phyloP scores from a whole-genome alignment of 495 filamentous ascomycete species.

The Penicillium simplicissimum region DNA sequence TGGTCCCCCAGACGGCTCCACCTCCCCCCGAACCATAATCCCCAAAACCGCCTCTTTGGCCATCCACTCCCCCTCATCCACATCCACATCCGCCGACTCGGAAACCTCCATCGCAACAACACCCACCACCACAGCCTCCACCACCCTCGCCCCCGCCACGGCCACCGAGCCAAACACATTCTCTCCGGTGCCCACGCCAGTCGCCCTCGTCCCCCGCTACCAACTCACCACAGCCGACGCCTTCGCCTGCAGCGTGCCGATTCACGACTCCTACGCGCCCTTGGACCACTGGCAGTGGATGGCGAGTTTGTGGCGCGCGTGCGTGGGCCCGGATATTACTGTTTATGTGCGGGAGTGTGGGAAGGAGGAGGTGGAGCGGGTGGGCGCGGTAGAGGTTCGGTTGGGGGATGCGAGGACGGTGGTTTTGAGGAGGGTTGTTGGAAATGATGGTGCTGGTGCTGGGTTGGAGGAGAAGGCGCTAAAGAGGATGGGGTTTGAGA shows the following conservation, averaged over 20 bases:
- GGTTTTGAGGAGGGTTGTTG: slow-evolving; percentile 55
- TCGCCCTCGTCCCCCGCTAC: slow-evolving; percentile 76
- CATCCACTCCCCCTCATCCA: slow-evolving; percentile 35
- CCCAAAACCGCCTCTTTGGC: slow-evolving; percentile 36
- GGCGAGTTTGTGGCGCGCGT: slow-evolving; percentile 89
- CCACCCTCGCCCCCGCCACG: slow-evolving; percentile 5
- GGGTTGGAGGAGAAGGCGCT: slow-evolving; percentile 66
- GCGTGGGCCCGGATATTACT: slow-evolving; percentile 83
- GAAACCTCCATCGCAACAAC: slow-evolving; percentile 28
- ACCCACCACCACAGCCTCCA: slow-evolving; percentile 15
- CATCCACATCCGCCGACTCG: slow-evolving; percentile 34
- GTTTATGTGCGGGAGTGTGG: slow-evolving; percentile 56
- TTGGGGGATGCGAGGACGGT: slow-evolving; percentile 54
- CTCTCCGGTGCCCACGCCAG: no score
- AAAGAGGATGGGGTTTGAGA: slow-evolving; percentile 76
- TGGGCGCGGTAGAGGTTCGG: slow-evolving; percentile 52
- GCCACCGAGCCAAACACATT: no score
- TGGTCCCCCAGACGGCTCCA: slow-evolving; percentile 12
- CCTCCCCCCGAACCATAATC: slow-evolving; percentile 39
- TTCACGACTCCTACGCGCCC: slow-evolving; percentile 74
- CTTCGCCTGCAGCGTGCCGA: slow-evolving; percentile 70
- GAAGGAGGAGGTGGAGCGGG: slow-evolving; percentile 48
- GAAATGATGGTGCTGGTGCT: slow-evolving; percentile 32
- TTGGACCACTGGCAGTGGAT: slow-evolving; percentile 99
- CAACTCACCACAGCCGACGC: slow-evolving; percentile 74